phyloP scores from a whole-genome alignment of 1,139 yeast species.

The Taphrina pruni region DNA sequence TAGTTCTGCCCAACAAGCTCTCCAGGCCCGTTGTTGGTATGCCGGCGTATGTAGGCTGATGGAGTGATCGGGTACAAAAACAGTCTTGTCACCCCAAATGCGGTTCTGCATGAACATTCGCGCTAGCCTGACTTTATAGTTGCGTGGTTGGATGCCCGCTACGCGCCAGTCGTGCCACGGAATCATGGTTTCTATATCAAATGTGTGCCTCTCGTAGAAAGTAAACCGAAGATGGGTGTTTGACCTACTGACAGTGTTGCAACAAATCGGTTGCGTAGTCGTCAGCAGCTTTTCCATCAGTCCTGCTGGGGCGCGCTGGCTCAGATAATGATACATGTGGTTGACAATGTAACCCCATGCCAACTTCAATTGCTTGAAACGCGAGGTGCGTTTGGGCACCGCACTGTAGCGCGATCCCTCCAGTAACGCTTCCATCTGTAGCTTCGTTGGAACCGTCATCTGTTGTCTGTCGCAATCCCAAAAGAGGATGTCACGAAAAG shows the following conservation, averaged over 20 bases:
- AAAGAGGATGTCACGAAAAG: conserved; percentile 16
- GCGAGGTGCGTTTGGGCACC: not conserved
- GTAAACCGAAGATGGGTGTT: not conserved
- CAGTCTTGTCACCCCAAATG: not conserved
- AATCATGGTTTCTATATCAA: conserved; percentile 5
- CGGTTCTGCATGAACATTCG: not conserved
- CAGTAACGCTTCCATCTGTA: conserved; percentile 1
- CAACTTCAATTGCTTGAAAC: not conserved
- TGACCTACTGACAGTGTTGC: conserved; percentile 3
- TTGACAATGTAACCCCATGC: not conserved
- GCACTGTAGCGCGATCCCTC: not conserved
- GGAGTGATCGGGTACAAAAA: not conserved
- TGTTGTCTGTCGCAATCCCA: conserved; percentile 3
- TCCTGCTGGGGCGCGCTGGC: not conserved
- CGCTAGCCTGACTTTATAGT: not conserved
- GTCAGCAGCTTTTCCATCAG: not conserved
- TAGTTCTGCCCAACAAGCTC: not conserved
- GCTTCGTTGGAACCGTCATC: conserved; percentile 4
- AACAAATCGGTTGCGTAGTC: not conserved
- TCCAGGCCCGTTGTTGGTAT: not conserved
- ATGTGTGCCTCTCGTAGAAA: not conserved
- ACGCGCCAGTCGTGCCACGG: conserved; percentile 1
- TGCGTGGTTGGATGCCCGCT: not conserved
- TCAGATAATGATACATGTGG: not conserved
- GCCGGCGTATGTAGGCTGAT: not conserved